phyloP scores from a whole-genome alignment of 1,139 yeast species.

The Komagataea norvegica region DNA sequence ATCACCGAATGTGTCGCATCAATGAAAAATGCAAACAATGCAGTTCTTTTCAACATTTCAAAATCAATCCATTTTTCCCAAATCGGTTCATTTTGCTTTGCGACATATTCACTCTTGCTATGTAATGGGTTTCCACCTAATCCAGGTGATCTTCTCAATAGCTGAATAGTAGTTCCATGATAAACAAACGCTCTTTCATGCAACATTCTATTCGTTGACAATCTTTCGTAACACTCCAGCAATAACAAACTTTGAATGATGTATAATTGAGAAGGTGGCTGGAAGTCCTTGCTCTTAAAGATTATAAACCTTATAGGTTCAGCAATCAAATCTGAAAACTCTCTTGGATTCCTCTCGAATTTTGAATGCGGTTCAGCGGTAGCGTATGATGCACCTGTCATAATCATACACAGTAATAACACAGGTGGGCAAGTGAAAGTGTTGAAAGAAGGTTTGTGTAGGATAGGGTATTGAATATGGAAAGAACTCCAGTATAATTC shows the following conservation, averaged over 20 bases:
- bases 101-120: slow-evolving; percentile 32
- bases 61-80: slow-evolving; percentile 70
- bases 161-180: slow-evolving; percentile 71
- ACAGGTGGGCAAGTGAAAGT: slow-evolving; percentile 49
- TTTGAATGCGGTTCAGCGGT: slow-evolving; percentile 26
- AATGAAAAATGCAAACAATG: slow-evolving; percentile 73
- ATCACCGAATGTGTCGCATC: slow-evolving; percentile 78
- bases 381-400: slow-evolving; percentile 47
- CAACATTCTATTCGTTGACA: slow-evolving; percentile 48
- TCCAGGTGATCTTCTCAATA: slow-evolving; percentile 68
- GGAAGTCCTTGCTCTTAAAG: slow-evolving; percentile 55
- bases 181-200: slow-evolving; percentile 77
- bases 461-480: slow-evolving; percentile 57
- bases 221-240: slow-evolving; percentile 64
- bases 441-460: slow-evolving; percentile 61
- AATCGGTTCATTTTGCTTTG: slow-evolving; percentile 29
- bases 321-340: slow-evolving; percentile 46
- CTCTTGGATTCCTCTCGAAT: slow-evolving; percentile 25
- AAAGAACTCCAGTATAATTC: slow-evolving; percentile 51
- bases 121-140: slow-evolving; percentile 60
- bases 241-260: slow-evolving; percentile 59
- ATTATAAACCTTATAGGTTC: slow-evolving; percentile 60
- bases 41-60: slow-evolving; percentile 73
- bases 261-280: slow-evolving; percentile 57
- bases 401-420: slow-evolving; percentile 49